phyloP scores from a whole-genome alignment of 805 yeast species.

The Lipomyces yamanashiensis region DNA sequence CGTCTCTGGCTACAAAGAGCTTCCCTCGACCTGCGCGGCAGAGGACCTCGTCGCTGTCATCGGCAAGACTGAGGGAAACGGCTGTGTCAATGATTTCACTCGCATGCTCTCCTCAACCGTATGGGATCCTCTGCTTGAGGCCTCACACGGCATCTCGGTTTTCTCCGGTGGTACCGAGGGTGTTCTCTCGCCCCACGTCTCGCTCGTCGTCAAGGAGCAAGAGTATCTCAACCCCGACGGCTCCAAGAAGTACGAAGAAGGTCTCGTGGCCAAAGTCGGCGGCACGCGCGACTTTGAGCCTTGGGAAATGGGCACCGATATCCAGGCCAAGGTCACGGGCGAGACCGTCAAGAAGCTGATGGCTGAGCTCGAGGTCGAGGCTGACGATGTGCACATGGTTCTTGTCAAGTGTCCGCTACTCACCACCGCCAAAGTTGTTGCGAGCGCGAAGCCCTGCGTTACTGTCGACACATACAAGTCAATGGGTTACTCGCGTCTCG shows the following conservation, averaged over 20 bases:
- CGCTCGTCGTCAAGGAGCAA: conserved; percentile 30
- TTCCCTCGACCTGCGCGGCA: conserved; percentile 23
- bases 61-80: conserved; percentile 37
- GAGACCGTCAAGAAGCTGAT: conserved; percentile 28
- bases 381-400: conserved; percentile 36
- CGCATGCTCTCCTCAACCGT: conserved; percentile 37
- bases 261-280: conserved; percentile 35
- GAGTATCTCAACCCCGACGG: conserved; percentile 29
- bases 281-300: conserved; percentile 37
- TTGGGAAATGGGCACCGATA: conserved; percentile 37
- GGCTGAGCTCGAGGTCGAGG: conserved; percentile 28
- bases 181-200: conserved; percentile 35
- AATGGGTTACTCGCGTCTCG: conserved; percentile 38
- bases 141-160: conserved; percentile 31
- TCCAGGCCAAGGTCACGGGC: conserved; percentile 33
- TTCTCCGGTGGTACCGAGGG: conserved; percentile 38
- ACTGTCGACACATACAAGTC: conserved; percentile 37
- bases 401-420: conserved; percentile 36
- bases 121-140: conserved; percentile 35
- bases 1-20: conserved; percentile 25
- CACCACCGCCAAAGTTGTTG: conserved; percentile 36
- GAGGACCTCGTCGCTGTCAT: conserved; percentile 33
- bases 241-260: conserved; percentile 25
- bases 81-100: conserved; percentile 37
- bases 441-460: conserved; percentile 32